Base-by-base conservation (phyloP, 106 monocot genomes). In the Dendrobium catenatum region DNA sequence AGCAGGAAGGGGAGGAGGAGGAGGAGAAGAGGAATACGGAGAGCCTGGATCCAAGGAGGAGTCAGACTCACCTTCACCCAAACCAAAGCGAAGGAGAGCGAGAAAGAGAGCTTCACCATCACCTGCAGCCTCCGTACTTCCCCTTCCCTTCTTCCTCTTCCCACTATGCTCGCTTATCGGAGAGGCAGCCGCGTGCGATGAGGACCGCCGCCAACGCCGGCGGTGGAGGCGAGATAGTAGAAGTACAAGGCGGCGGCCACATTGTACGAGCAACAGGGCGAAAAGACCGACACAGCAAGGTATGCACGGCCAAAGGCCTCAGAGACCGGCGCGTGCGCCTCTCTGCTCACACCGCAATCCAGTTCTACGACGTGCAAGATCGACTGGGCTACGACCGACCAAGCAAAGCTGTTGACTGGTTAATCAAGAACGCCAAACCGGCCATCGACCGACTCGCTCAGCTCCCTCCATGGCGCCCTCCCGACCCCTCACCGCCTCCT, bases 321-420 rank as follows among this genome's bases (percentile, higher is more conserved):
- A 75, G 90, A 15, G 90, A 90, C 85, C 90, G 90, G 80, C 87
- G 90, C 18, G 90, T 90, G n/a, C 85, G 90, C 4, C 90, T 90
- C 77, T 86, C 90, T 9, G 90, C 90, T 29, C 88, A 86, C 84
- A 90, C 90, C 9, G 90, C 90, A 42, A 90, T 90, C 77, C 90
- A 90, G 79, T 90, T 90, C 90, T 90, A 90, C 78, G 90, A 90
- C 78, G 90, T 90, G 49, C 90, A 90, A 79, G 90, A 90, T 68
- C 87, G 90, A 16, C 90, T 90, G 16, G 90, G 90, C 72, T 88
- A 86, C 80, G 90, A 90, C 84, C 90, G 90, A 13, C 90, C 90
- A 46, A 88, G 88, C 84, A 90, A 90, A 72, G 90, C 90, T 82
- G 90, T 90, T n/a, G 90, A 90, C 26, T 90, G 90, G 90, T 83